Base-by-base conservation (phyloP, 2,329 filamentous ascomycete genomes). In the Coccinonectria pachysandricola region DNA sequence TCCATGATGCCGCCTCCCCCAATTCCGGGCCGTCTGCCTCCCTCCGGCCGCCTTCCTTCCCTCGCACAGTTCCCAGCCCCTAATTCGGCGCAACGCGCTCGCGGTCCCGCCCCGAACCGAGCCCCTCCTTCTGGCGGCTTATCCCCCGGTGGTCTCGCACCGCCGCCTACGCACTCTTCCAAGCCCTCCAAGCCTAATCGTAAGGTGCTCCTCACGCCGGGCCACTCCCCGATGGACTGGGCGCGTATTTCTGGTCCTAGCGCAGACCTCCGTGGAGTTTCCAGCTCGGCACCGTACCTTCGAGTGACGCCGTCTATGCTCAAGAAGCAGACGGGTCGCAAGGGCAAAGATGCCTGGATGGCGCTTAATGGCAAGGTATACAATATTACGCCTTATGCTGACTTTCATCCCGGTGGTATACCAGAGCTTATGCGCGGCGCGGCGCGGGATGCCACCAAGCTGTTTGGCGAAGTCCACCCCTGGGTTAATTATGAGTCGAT, bases 201-300 rank as follows among this genome's bases (percentile, higher is more conserved):
- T 53, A 82, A 88, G 47, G 82, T 95, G 4, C 65, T 79, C 7
- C 72, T 98, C 4, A 71, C 76, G n/a, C 91, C 91, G 0, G 88
- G 91, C 16, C 87, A 88, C 62, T 94, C 85, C 3, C 88, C 91
- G 0, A 75, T 98, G 8, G 91, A 98, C 68, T 98, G 91, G 91
- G 91, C 91, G 8, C 75, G 79, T 5, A 70, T 94, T 1, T 71
- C 74, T 2, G 64, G 66, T 12, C 75, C 78, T 2, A 59, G 59
- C 15, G 63, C 71, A 15, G 78, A 85, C 36, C 71, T 86, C 14
- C 78, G 80, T n/a, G 72, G 72, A 19, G 39, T 80, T 34, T 43
- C 69, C 38, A 38, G 64, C 1, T 51, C 55, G 6, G 57, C 64
- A 4, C 60, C 68, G 31, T 65, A 74, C 64, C 59, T 83, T 21